A percentile compares a stretch with the other conserved stretches of the same genome.
phyloP scores from a whole-genome alignment of 2,329 filamentous ascomycete genomes.

The Clarireedia homoeocarpa region DNA sequence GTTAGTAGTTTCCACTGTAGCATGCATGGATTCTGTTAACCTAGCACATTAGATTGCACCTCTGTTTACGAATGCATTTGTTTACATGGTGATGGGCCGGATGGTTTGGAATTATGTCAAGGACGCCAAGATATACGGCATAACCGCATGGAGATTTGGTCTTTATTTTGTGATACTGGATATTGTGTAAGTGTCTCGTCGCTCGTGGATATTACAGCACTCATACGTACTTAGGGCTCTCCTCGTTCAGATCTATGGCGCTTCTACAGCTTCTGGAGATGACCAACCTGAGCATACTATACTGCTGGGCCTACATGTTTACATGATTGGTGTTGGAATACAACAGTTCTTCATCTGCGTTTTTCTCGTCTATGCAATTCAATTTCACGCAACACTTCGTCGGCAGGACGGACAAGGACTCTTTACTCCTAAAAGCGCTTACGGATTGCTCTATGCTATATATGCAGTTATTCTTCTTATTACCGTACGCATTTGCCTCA shows the following conservation, averaged over 20 bases:
- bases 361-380: conserved; percentile 14
- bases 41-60: conserved; percentile 15
- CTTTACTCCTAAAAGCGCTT: conserved; percentile 1
- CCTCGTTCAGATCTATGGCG: conserved; percentile 16
- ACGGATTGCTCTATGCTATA: conserved; percentile 12
- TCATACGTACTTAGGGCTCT: conserved; percentile 16
- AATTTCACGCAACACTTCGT: conserved; percentile 15
- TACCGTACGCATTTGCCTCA: conserved; percentile 11
- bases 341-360: conserved; percentile 21
- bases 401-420: background rate
- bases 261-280: conserved; percentile 29
- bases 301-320: conserved; percentile 15
- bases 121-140: conserved; percentile 14
- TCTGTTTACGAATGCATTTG: conserved; percentile 23
- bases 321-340: conserved; percentile 20
- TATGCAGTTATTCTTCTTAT: conserved; percentile 18
- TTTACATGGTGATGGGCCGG: conserved; percentile 25
- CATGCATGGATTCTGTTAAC: background rate
- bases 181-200: conserved; percentile 18
- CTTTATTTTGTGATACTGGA: conserved; percentile 24
- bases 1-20: background rate
- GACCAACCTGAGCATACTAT: conserved; percentile 23
- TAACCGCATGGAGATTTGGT: conserved; percentile 20
- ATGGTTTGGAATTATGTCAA: conserved; percentile 24
- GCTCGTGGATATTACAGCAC: background rate